Evolutionary conservation across 345 rosid genomes (phyloP).

Genomic region (Noccaea caerulescens): DNA sequence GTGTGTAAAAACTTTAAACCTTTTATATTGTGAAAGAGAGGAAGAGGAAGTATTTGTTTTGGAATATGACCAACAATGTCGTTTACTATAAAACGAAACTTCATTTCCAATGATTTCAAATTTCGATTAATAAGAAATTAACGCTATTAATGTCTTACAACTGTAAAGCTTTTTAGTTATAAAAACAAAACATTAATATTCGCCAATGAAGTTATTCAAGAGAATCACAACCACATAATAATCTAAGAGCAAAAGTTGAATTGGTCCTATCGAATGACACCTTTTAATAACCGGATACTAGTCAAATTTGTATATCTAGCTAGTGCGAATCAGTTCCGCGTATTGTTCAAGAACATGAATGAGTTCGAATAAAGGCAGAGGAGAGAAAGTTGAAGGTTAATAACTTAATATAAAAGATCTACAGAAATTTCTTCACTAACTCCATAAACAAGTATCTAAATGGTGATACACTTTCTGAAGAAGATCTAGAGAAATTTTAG

Average conservation of each 20-base stretch:
- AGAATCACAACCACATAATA: slow-evolving; percentile 18
- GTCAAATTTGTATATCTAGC: background rate
- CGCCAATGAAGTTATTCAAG: slow-evolving; percentile 13
- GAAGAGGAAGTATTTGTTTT: background rate
- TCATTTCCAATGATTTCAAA: slow-evolving; percentile 24
- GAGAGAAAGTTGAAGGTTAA: background rate
- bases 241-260: slow-evolving; percentile 11
- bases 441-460: no score
- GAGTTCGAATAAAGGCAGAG: no score
- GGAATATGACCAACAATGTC: slow-evolving; percentile 16
- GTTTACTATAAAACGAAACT: slow-evolving; percentile 9
- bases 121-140: background rate
- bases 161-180: background rate
- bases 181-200: slow-evolving; percentile 9
- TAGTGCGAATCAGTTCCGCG: background rate
- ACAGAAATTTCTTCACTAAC: no score
- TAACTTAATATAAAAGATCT: no score
- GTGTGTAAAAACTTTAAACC: no score
- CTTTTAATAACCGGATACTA: no score
- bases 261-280: background rate
- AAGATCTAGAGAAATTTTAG: background rate
- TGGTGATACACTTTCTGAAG: no score
- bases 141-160: background rate
- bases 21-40: no score
- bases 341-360: background rate